Evolutionary conservation across 192 early-diverging fungal genomes (phyloP), one percentile per base, ranked within the genome.

Genomic region (Backusella tuberculispora): DNA sequence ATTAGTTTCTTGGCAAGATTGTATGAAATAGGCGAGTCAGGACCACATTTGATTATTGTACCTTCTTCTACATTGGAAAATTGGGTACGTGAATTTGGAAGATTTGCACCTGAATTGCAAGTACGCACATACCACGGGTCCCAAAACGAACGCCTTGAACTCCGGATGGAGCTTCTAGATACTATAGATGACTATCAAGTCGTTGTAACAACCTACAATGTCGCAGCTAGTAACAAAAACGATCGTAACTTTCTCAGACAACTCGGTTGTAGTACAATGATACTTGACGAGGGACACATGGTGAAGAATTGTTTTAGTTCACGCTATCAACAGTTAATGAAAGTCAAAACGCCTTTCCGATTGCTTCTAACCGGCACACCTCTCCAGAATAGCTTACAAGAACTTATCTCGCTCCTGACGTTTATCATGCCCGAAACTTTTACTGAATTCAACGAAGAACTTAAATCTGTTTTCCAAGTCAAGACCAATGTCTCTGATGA

Each of bases 241-340:
- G 95, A 96, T 73, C 86, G 93, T 9, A 76, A 76, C 44, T 96
- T 95, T 73, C 83, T 97, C 13, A 90, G 86, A 67, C 71, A 78
- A n/a, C 74, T 92, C 42, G 68, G 73, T 0, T 94, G 91, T 76
- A 77, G 86, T 66, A 83, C 90, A 15, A 81, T 96, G 67, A 91
- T 97, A 50, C 80, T 97, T 37, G 96, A 97, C 78, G 96, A 97
- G 76, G 95, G 95, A 14, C 92, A 95, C 65, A 93, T 95, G 91
- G 83, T 97, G 68, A 97, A 97, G 83, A 97, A 97, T 80, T 92
- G 90, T 69, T 86, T 86, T 53, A 93, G 90, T 66, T 83, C 88
- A 21, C 81, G 96, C 12, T 95, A 95, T 82, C 91, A 93, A 70
- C 87, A 91, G 74, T 79, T 97, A 48, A 94, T 89, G 86, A 78